These are phyloP conservation scores for Leccinellum albellum DNA, from an alignment of 768 basidiomycete species.

Conservation along the genomic window DNA sequence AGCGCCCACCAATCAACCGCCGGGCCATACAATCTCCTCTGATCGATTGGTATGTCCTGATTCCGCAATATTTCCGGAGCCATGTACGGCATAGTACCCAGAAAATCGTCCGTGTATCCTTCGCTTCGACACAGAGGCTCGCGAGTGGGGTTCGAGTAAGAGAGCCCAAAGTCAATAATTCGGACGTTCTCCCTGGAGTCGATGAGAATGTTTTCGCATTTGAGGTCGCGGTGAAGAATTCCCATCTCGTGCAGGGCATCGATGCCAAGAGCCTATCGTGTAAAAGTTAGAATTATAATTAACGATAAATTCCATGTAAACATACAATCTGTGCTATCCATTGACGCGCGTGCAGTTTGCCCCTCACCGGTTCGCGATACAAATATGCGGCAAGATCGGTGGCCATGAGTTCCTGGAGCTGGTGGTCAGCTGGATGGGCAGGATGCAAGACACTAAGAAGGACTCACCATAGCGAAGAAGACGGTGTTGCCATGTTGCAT, in stretches of 20 bases:
- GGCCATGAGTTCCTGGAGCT: slow-evolving; percentile 38
- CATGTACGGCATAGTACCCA: slow-evolving; percentile 37
- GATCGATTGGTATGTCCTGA: background rate
- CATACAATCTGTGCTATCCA: slow-evolving; percentile 43
- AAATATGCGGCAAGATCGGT: slow-evolving; percentile 35
- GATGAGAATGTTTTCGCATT: slow-evolving; percentile 68
- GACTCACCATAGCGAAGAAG: slow-evolving; percentile 41
- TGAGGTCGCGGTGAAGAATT: slow-evolving; percentile 67
- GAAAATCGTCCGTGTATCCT: slow-evolving; percentile 24
- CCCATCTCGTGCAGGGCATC: slow-evolving; percentile 51
- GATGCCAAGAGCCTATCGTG: slow-evolving; percentile 37
- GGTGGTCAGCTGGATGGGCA: background rate
- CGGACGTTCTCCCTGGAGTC: slow-evolving; percentile 38
- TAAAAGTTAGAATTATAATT: background rate
- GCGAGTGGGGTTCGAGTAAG: slow-evolving; percentile 18
- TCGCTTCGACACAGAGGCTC: slow-evolving; percentile 9
- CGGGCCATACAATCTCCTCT: slow-evolving; percentile 26
- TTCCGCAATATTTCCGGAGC: slow-evolving; percentile 41
- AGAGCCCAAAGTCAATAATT: slow-evolving; percentile 41
- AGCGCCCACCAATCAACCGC: slow-evolving; percentile 42
- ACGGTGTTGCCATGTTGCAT: slow-evolving; percentile 30
- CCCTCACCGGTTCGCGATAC: slow-evolving; percentile 16
- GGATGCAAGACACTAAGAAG: background rate
- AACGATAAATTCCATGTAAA: background rate
- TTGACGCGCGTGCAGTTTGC: slow-evolving; percentile 27